phyloP scores from a whole-genome alignment of 495 filamentous ascomycete genomes.

The Tuber microsphaerosporum region DNA sequence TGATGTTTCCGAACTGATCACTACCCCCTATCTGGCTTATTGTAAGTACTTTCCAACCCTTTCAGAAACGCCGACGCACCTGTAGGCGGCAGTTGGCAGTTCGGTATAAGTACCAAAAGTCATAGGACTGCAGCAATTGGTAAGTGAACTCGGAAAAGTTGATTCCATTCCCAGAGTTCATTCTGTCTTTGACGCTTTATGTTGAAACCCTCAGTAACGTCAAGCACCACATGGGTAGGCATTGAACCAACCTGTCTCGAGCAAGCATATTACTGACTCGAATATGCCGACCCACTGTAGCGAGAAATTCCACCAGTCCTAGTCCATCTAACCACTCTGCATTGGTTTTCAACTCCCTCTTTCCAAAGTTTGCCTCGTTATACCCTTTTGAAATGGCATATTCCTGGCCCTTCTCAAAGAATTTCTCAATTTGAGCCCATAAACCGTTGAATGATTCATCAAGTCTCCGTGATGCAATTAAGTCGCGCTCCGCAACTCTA shows the following conservation, averaged over 20 bases:
- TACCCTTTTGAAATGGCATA: constrained; percentile 59
- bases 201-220: neutral
- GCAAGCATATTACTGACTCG: constrained; percentile 79
- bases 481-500: constrained; percentile 59
- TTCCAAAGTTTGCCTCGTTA: constrained; percentile 55
- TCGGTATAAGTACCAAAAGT: constrained; percentile 79
- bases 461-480: constrained; percentile 50
- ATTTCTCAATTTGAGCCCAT: constrained; percentile 67
- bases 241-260: constrained; percentile 69
- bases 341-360: constrained; percentile 65
- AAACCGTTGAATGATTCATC: constrained; percentile 67
- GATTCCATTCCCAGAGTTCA: constrained; percentile 78
- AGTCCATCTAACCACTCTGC: constrained; percentile 67
- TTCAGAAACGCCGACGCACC: constrained; percentile 10
- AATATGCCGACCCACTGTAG: constrained; percentile 61
- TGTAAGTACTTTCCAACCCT: neutral
- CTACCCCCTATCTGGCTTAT: constrained; percentile 80
- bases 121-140: constrained; percentile 90
- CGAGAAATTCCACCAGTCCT: constrained; percentile 64
- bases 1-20: constrained; percentile 95
- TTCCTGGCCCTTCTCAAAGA: constrained; percentile 64
- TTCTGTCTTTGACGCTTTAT: constrained; percentile 67
- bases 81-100: constrained; percentile 45
- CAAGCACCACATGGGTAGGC: neutral
- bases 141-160: constrained; percentile 91